These are phyloP conservation scores for Eustoma russellianum DNA, from an alignment of 257 asterid genomes.

Conservation along the genomic window DNA sequence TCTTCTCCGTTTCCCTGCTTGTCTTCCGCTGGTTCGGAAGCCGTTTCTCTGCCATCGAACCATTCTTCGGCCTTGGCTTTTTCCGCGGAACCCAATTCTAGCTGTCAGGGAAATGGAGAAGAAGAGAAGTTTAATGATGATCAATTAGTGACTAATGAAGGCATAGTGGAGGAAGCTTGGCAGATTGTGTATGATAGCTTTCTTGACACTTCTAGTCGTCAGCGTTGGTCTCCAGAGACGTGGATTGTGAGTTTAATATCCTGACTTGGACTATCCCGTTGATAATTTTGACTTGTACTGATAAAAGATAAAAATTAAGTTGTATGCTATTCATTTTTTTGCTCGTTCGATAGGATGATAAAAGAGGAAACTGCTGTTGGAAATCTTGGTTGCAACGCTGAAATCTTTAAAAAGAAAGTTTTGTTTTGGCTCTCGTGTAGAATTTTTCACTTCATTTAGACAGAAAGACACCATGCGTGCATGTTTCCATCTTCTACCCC, in stretches of 20 bases:
- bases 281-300: too few species aligned
- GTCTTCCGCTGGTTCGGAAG: slow-evolving; percentile 22
- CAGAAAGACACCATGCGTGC: too few species aligned
- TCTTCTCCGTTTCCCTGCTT: slow-evolving; percentile 28
- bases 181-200: slow-evolving; percentile 78
- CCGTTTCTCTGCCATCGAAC: background rate
- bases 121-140: slow-evolving; percentile 17
- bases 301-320: too few species aligned
- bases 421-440: too few species aligned
- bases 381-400: too few species aligned
- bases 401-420: too few species aligned
- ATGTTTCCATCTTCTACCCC: background rate
- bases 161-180: slow-evolving; percentile 92
- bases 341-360: too few species aligned
- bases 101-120: slow-evolving; percentile 49
- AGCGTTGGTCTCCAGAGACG: slow-evolving; percentile 67
- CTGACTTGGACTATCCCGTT: too few species aligned
- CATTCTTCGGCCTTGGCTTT: slow-evolving; percentile 8
- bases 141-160: slow-evolving; percentile 52
- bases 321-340: too few species aligned
- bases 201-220: slow-evolving; percentile 51
- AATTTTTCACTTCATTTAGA: too few species aligned
- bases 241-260: slow-evolving; percentile 48
- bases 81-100: slow-evolving; percentile 11
- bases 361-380: too few species aligned